Evolutionary conservation across 805 yeast genomes (phyloP).

Genomic region (Myxozyma mucilagina): DNA sequence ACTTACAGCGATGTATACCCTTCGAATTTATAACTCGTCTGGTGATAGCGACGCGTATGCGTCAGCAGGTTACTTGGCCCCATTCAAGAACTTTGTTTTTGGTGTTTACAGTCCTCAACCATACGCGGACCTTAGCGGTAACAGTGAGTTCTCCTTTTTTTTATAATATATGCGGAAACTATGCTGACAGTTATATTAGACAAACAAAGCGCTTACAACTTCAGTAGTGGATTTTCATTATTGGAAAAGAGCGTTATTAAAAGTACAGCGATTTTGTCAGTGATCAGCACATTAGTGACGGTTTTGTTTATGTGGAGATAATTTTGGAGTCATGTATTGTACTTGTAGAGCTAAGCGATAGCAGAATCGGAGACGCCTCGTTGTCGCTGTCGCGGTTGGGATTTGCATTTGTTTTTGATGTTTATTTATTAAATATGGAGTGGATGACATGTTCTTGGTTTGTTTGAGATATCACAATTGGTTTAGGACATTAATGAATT

Average conservation of each 20-base stretch:
- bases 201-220: constrained; percentile 20
- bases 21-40: constrained; percentile 42
- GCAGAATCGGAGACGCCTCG: neutral
- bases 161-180: neutral
- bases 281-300: constrained; percentile 9
- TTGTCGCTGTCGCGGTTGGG: neutral
- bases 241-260: constrained; percentile 13
- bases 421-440: neutral
- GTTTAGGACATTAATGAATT: no score
- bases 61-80: constrained; percentile 41
- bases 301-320: constrained; percentile 15
- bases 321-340: neutral
- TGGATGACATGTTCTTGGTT: neutral
- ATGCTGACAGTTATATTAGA: neutral
- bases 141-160: neutral
- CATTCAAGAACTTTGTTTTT: constrained; percentile 37
- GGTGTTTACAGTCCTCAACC: constrained; percentile 44
- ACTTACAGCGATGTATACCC: constrained; percentile 41
- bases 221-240: constrained; percentile 16
- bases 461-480: no score
- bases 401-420: neutral
- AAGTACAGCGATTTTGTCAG: constrained; percentile 7
- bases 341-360: neutral
- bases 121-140: constrained; percentile 36
- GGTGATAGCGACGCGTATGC: constrained; percentile 36